Base-by-base conservation (phyloP, 345 rosid species). In the Populus pruinosa region DNA sequence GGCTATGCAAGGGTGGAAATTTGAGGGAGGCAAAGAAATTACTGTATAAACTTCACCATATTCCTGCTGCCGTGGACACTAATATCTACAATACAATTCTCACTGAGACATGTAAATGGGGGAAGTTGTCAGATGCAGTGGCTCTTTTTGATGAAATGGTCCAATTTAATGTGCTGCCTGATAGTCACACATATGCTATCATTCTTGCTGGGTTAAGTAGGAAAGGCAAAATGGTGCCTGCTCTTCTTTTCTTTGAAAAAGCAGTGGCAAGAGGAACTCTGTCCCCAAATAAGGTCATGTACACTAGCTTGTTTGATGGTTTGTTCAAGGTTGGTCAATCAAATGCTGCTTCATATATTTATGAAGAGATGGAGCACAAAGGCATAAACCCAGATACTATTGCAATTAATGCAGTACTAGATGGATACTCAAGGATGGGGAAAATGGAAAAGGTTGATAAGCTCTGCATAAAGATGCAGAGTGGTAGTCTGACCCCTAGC, bases 1-100 rank as follows among this genome's bases (percentile, higher is more conserved):
- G 93, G 83, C 87, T 93, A 67, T 93, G 97, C 83, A 90, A 71
- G 82, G 90, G 94, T 70, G 89, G 97, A 68, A 87, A 91, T 74
- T 74, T 85, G 49, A 81, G 50, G 76, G 89, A 86, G 83, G 98
- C 92, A 4, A 90, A 86, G 87, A 85, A 79, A 76, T 85, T 94
- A 65, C 83, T 94, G 76, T 79, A 76, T 68, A 78, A 75, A 56
- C 90, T 93, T 47, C 89, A 86, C 73, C 67, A 49, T 73, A 82
- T 89, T 82, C 96, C 90, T 79, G 79, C 76, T 75, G 87, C 89
- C 77, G 89, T 93, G 67, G 94, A 91, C 76, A 85, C 88, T 80
- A 82, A 84, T 44, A 75, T 84, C 77, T 95, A 89, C 87, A 95
- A 93, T 83, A 91, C 86, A 67, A 71, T 95, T 75, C 79, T 95